Conservation (phyloP, 805 yeast species). For the Saturnispora saitoi region DNA sequence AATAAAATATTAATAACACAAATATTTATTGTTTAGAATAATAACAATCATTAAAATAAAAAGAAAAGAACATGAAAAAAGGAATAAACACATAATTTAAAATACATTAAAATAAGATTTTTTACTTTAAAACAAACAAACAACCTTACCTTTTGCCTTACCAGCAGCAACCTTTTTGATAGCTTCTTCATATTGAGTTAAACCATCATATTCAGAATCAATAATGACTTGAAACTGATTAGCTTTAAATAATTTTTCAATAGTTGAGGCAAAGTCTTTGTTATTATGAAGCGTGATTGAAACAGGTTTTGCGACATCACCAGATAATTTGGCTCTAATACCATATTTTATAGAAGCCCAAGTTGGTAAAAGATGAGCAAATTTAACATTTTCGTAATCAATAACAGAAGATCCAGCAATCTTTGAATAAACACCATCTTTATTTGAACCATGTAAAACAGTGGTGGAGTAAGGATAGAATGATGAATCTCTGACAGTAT, state of each 20-base stretch:
- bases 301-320: constrained; percentile 10
- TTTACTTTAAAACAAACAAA: constrained; percentile 20
- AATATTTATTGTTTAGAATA: background rate
- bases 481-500: constrained; percentile 53
- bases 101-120: background rate
- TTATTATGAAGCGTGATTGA: constrained; percentile 7
- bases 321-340: constrained; percentile 13
- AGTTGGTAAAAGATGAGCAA: constrained; percentile 21
- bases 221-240: constrained; percentile 39
- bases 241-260: constrained; percentile 37
- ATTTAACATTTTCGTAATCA: constrained; percentile 26
- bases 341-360: constrained; percentile 13
- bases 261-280: constrained; percentile 20
- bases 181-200: constrained; percentile 41
- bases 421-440: constrained; percentile 43
- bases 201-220: constrained; percentile 46
- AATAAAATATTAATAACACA: background rate
- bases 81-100: background rate
- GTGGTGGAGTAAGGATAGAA: constrained; percentile 29
- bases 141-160: constrained; percentile 58
- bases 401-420: constrained; percentile 48
- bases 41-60: background rate
- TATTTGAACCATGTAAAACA: constrained; percentile 37
- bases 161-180: constrained; percentile 37
- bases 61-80: background rate